Evolutionary conservation across 2,329 filamentous ascomycete species (phyloP).

Genomic region (Pyrenophora teres): DNA sequence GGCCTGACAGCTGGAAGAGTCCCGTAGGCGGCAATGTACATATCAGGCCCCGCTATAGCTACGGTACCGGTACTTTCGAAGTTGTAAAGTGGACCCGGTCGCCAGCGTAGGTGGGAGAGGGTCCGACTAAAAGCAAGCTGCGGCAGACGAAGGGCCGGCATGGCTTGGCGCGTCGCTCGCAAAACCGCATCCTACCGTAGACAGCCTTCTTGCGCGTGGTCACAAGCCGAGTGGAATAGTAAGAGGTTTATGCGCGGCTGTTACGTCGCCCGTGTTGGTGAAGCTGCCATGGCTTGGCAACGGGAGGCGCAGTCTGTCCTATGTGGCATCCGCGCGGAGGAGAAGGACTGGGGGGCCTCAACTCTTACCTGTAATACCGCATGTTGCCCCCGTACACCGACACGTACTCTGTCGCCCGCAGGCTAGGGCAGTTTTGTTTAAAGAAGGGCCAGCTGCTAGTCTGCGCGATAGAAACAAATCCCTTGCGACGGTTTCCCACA

Average conservation of each 20-base stretch:
- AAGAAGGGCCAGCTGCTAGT: background rate
- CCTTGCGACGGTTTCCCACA: background rate
- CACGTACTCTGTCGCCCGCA: background rate
- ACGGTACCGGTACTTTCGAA: background rate
- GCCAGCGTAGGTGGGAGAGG: background rate
- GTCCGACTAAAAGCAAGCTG: constrained; percentile 5
- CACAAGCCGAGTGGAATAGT: no score
- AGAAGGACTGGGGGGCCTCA: constrained; percentile 9
- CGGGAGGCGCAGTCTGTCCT: constrained; percentile 24
- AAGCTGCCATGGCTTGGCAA: constrained; percentile 24
- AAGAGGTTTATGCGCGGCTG: constrained; percentile 23
- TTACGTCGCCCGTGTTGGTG: constrained; percentile 25
- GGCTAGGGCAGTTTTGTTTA: background rate
- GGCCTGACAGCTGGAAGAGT: no score
- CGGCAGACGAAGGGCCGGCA: background rate
- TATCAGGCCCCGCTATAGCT: no score
- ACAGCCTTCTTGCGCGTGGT: no score
- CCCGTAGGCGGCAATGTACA: no score
- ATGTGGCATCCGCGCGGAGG: constrained; percentile 4
- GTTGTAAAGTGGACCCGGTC: background rate
- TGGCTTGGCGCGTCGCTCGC: constrained; percentile 4
- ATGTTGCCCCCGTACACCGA: background rate
- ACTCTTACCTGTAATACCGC: background rate
- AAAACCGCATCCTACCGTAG: no score
- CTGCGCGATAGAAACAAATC: background rate